phyloP scores from a whole-genome alignment of 805 yeast genomes.

The Saccharomycopsis sp. region DNA sequence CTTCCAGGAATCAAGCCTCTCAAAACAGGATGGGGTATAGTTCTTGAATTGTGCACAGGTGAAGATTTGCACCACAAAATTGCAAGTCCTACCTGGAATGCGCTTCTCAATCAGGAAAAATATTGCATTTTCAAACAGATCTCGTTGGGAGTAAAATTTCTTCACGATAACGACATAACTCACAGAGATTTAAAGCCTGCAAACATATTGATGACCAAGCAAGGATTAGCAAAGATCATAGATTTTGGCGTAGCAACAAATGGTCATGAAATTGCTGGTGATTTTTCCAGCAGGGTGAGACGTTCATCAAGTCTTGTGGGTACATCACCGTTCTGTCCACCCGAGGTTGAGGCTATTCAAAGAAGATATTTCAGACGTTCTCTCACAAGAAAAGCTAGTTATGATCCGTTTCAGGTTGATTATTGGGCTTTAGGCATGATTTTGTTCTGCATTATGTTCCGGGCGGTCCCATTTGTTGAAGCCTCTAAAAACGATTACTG shows the following conservation, averaged over 20 bases:
- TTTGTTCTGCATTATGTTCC: constrained; percentile 49
- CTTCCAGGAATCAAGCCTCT: constrained; percentile 47
- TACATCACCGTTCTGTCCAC: constrained; percentile 74
- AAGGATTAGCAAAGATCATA: constrained; percentile 65
- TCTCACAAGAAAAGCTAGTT: too few species aligned
- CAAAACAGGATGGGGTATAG: constrained; percentile 70
- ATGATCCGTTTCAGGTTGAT: constrained; percentile 62
- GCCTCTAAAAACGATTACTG: constrained; percentile 40
- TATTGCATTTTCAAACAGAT: neutral
- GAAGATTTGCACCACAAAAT: neutral
- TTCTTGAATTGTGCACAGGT: neutral
- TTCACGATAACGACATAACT: constrained; percentile 71
- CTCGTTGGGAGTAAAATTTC: constrained; percentile 18
- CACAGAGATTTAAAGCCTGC: constrained; percentile 95
- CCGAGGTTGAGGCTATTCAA: constrained; percentile 57
- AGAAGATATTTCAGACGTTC: constrained; percentile 29
- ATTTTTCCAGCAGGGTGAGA: constrained; percentile 31
- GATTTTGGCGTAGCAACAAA: constrained; percentile 90
- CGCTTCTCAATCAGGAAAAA: constrained; percentile 24
- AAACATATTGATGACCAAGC: constrained; percentile 62
- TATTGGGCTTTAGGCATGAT: constrained; percentile 67
- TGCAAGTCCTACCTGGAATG: constrained; percentile 56
- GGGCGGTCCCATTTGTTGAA: constrained; percentile 52
- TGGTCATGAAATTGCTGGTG: constrained; percentile 46
- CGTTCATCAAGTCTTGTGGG: constrained; percentile 67